phyloP scores from a whole-genome alignment of 352 stramenopile species.

The Pythium pyrilobum region DNA sequence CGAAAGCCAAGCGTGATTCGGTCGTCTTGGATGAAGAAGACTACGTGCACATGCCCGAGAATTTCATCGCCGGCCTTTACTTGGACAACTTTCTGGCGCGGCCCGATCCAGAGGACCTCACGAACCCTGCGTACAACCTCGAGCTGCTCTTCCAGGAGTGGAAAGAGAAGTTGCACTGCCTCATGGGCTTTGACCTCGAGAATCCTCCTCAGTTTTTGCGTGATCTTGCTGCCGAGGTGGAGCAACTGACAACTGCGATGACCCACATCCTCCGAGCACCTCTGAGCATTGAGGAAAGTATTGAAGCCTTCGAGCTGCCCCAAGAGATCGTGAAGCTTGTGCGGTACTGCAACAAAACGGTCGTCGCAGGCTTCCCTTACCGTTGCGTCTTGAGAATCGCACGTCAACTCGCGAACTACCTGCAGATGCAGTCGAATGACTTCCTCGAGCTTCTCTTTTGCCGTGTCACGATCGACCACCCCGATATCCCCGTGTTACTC shows the following conservation, averaged over 20 bases:
- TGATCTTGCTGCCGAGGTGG: conserved; percentile 40
- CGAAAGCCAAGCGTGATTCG: conserved; percentile 68
- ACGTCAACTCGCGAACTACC: conserved; percentile 58
- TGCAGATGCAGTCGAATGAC: conserved; percentile 55
- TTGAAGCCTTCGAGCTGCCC: conserved; percentile 59
- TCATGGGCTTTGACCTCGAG: conserved; percentile 61
- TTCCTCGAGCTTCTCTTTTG: conserved; percentile 74
- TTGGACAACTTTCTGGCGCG: conserved; percentile 66
- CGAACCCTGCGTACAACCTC: conserved; percentile 73
- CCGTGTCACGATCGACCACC: conserved; percentile 60
- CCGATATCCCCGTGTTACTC: conserved; percentile 58
- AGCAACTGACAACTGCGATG: conserved; percentile 70
- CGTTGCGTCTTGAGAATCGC: conserved; percentile 58
- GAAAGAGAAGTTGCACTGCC: conserved; percentile 44
- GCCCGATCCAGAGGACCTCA: conserved; percentile 66
- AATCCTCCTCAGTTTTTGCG: conserved; percentile 52
- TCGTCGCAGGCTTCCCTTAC: conserved; percentile 71
- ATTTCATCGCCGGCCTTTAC: conserved; percentile 72
- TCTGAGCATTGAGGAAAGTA: conserved; percentile 63
- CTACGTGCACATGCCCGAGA: conserved; percentile 49
- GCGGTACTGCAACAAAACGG: conserved; percentile 65
- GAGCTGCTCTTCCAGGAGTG: conserved; percentile 71
- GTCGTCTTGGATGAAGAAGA: conserved; percentile 73
- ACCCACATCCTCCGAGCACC: conserved; percentile 59
- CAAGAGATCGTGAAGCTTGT: conserved; percentile 71